Base-by-base conservation (phyloP, 2,329 filamentous ascomycete species). In the Exophiala mesophila region DNA sequence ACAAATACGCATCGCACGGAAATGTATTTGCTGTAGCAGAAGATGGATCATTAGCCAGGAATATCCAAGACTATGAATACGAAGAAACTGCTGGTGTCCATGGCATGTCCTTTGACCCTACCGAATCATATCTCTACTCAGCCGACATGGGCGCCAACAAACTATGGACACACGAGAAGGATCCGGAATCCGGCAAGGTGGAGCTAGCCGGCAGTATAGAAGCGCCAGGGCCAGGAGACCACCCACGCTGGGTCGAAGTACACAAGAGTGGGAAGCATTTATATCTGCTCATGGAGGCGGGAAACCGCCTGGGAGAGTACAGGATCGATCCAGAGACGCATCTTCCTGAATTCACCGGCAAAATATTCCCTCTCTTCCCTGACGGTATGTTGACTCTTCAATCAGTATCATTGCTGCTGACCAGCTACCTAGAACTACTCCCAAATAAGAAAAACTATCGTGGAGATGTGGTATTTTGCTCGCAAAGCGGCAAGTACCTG, bases 211-310 rank as follows among this genome's bases (percentile, higher is more conserved):
- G 85, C 53, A 80, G 75, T 58, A 72, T 89, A 23, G 77, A 83
- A 49, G 86, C 86, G 19, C 85, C 86, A 0, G 73, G 74, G 33
- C 66, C 76, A 2, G 73, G 74, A 47, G 88, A 94, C 63, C 88
- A 92, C 62, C 88, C 88, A 12, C 78, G 88, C 57, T 94, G 88
- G 88, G 85, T 94, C 10, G 86, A 86, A 55, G 82, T 94, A 61
- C 85, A 90, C 62, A 82, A 83, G 2, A 77, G 77, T 1, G 86
- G 85, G 15, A 76, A 80, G 44, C 88, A 88, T 63, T 73, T 94
- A 43, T 94, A 94, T 66, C 86, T 78, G 5, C 73, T 94, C 55
- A 94, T 92, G 85, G 88, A 94, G 66, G 83, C 82, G n/a, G 86
- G 87, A 41, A 94, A 94, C 68, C 73, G 83, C 38, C 68, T 94